phyloP scores from a whole-genome alignment of 805 yeast species.

The Maudiozyma serrabonitensis region DNA sequence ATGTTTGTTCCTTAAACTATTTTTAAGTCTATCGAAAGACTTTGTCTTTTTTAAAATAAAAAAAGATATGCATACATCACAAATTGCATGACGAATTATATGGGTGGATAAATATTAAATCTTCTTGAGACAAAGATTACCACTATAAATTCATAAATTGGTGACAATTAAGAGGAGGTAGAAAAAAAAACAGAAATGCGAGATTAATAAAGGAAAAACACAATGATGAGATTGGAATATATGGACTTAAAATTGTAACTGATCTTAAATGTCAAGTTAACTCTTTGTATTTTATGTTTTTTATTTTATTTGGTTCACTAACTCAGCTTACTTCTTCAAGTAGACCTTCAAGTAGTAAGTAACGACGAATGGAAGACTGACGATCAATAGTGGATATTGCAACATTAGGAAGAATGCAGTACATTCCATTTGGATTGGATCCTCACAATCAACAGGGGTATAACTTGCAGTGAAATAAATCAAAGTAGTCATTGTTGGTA shows the following conservation, averaged over 20 bases:
- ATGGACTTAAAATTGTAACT: neutral
- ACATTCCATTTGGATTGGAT: conserved; percentile 63
- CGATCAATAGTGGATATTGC: conserved; percentile 59
- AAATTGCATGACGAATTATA: neutral
- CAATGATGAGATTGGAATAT: neutral
- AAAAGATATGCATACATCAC: neutral
- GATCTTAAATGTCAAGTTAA: neutral
- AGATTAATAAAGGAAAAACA: neutral
- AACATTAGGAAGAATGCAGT: conserved; percentile 64
- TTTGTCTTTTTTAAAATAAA: neutral
- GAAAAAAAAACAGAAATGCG: neutral
- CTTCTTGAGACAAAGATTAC: too few species aligned
- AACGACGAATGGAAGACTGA: conserved; percentile 61
- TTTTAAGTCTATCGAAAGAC: neutral
- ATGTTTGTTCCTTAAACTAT: neutral
- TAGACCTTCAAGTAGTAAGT: conserved; percentile 29
- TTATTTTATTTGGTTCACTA: too few species aligned
- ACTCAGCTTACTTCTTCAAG: conserved; percentile 16
- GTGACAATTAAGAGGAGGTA: too few species aligned
- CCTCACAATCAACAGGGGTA: conserved; percentile 51
- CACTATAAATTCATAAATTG: too few species aligned
- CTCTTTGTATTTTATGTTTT: neutral
- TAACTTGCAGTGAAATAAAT: conserved; percentile 82
- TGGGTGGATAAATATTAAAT: too few species aligned
- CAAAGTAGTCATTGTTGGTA: conserved; percentile 85